phyloP scores from a whole-genome alignment of 306 rosid genomes.

The Chamaecrista fasciculata region DNA sequence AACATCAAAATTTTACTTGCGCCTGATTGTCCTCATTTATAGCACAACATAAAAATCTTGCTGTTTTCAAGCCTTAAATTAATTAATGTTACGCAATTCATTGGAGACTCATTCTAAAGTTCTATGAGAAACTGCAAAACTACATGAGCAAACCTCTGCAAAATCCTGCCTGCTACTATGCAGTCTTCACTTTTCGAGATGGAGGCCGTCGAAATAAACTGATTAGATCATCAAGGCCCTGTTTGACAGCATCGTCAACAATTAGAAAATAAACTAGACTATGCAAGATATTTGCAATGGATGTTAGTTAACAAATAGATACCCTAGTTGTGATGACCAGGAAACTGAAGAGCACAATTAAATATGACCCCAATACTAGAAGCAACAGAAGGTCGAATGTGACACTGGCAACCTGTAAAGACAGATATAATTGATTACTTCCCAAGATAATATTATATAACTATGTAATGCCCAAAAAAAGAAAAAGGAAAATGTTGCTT shows the following conservation, averaged over 20 bases:
- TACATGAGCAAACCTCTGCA: conserved; percentile 18
- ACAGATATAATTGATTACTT: conserved; percentile 26
- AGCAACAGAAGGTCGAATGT: conserved; percentile 95
- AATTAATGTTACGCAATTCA: conserved; percentile 25
- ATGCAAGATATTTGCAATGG: conserved; percentile 1
- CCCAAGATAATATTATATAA: not conserved
- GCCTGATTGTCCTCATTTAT: conserved; percentile 19
- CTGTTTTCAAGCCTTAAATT: conserved; percentile 29
- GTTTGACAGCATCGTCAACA: conserved; percentile 29
- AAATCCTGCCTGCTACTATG: conserved; percentile 39
- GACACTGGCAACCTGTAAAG: conserved; percentile 89
- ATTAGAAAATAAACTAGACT: conserved; percentile 5
- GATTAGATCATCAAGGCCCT: conserved; percentile 98
- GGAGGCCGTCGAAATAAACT: conserved; percentile 93
- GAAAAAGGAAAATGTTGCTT: not conserved
- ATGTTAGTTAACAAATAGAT: conserved; percentile 17
- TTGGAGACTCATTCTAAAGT: conserved; percentile 29
- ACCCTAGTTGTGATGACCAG: conserved; percentile 56
- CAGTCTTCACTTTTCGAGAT: conserved; percentile 92
- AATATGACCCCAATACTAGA: conserved; percentile 55
- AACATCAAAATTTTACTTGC: conserved; percentile 35
- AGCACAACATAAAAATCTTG: conserved; percentile 15
- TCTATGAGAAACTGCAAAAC: conserved; percentile 21
- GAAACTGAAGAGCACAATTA: conserved; percentile 49
- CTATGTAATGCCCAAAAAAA: not conserved